A percentile compares a stretch with the other conserved stretches of the same genome.
phyloP scores from a whole-genome alignment of 23 red algal genomes.

The Chondrus crispus region DNA sequence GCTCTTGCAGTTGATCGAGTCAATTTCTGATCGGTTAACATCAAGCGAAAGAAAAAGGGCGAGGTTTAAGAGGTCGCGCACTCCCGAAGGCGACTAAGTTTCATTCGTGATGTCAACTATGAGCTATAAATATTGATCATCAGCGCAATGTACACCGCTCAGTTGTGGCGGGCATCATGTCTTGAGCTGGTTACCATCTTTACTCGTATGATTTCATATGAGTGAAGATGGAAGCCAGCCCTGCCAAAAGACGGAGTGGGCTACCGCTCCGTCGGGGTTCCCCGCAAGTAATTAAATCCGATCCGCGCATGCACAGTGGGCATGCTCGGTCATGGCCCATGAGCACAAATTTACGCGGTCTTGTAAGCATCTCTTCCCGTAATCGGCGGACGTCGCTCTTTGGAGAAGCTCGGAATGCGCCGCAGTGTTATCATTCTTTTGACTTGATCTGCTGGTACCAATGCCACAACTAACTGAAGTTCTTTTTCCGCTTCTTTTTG shows the following conservation, averaged over 20 bases:
- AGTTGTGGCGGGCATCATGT: no score
- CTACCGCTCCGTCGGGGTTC: slow-evolving; percentile 16
- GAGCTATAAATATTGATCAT: no score
- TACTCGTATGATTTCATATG: no score
- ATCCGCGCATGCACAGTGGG: slow-evolving; percentile 24
- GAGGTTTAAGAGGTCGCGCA: no score
- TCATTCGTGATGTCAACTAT: no score
- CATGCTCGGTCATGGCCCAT: slow-evolving; percentile 51
- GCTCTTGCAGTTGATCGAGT: no score
- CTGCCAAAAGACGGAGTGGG: slow-evolving; percentile 30
- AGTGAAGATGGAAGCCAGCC: no score
- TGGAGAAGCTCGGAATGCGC: slow-evolving; percentile 18
- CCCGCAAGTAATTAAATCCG: slow-evolving; percentile 8
- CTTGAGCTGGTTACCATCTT: no score
- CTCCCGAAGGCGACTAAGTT: no score
- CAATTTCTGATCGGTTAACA: no score
- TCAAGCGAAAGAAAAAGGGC: no score
- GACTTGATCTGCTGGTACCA: slow-evolving; percentile 39
- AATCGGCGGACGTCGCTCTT: slow-evolving; percentile 53
- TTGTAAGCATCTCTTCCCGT: slow-evolving; percentile 47
- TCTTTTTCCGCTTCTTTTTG: slow-evolving; percentile 51
- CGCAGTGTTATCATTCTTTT: slow-evolving; percentile 30
- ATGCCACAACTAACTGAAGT: slow-evolving; percentile 20
- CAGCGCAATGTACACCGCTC: no score
- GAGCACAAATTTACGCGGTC: slow-evolving; percentile 28